phyloP scores from a whole-genome alignment of 1,139 yeast species.

The Scheffersomyces illinoinensis region DNA sequence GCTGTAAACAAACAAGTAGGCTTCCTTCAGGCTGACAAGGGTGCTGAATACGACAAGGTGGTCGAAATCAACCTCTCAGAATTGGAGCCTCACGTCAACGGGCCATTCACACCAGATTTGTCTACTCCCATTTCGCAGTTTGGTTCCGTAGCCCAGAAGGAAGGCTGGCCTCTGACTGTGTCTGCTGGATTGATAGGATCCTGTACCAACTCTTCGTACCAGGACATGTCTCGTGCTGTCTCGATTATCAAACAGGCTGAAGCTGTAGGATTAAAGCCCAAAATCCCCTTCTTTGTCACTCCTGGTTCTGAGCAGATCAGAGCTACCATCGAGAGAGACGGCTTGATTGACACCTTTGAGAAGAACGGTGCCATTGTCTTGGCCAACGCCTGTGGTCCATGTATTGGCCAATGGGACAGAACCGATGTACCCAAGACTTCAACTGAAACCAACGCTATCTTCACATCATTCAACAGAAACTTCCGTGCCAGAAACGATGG shows the following conservation, averaged over 20 bases:
- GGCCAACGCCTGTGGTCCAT: conserved; percentile 98
- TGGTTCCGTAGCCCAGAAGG: conserved; percentile 59
- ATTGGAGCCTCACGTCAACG: conserved; percentile 88
- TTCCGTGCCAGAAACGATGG: conserved; percentile 98
- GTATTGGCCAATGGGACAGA: conserved; percentile 99
- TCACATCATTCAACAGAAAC: conserved; percentile 95
- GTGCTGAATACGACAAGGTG: conserved; percentile 80
- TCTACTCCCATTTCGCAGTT: conserved; percentile 81
- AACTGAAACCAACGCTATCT: conserved; percentile 74
- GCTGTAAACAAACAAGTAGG: conserved; percentile 59
- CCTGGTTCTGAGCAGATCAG: conserved; percentile 99
- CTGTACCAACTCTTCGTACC: conserved; percentile 96
- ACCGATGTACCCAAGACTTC: conserved; percentile 61
- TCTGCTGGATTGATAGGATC: conserved; percentile 95
- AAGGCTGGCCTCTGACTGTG: conserved; percentile 80
- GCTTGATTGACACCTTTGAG: conserved; percentile 75
- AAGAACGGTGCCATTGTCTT: conserved; percentile 86
- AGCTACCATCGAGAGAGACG: conserved; percentile 96
- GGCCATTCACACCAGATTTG: conserved; percentile 94
- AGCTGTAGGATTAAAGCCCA: conserved; percentile 83
- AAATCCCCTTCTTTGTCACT: conserved; percentile 88
- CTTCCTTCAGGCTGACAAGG: conserved; percentile 76
- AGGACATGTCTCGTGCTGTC: conserved; percentile 95
- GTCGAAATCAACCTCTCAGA: conserved; percentile 74
- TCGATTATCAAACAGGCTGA: conserved; percentile 85